Evolutionary conservation across 768 basidiomycete species (phyloP).

Genomic region (Boletus rufocinnamomeus): DNA sequence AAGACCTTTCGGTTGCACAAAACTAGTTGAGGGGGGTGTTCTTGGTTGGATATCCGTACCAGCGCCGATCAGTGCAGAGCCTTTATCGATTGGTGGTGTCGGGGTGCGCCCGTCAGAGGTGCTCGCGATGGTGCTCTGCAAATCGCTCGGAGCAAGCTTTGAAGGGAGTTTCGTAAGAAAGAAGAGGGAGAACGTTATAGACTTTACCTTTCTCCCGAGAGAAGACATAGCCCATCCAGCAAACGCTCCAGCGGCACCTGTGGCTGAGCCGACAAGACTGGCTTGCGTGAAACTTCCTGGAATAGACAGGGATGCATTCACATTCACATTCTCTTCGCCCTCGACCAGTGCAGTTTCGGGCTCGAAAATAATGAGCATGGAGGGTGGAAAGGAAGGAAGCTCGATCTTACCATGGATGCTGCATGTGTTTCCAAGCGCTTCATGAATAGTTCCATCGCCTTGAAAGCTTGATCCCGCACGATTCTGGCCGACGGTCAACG

Average conservation of each 20-base stretch:
- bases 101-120: constrained; percentile 44
- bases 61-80: background rate
- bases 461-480: constrained; percentile 96
- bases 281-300: constrained; percentile 31
- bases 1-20: constrained; percentile 57
- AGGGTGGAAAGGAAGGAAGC: constrained; percentile 2
- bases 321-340: constrained; percentile 37
- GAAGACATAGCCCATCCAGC: constrained; percentile 98
- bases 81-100: constrained; percentile 35
- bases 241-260: constrained; percentile 87
- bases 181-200: background rate
- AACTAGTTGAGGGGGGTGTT: constrained; percentile 11
- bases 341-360: constrained; percentile 54
- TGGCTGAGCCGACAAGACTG: constrained; percentile 76
- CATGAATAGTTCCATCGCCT: constrained; percentile 84
- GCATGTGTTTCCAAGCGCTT: constrained; percentile 81
- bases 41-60: background rate
- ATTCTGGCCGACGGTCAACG: constrained; percentile 48
- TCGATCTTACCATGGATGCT: constrained; percentile 68
- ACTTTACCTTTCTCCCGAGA: constrained; percentile 72
- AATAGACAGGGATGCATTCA: constrained; percentile 32
- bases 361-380: constrained; percentile 34
- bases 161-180: background rate
- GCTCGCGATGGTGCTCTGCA: constrained; percentile 64
- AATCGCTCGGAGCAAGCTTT: constrained; percentile 70